Conservation (phyloP, 768 basidiomycete genomes). For the Podaxis sp. region DNA sequence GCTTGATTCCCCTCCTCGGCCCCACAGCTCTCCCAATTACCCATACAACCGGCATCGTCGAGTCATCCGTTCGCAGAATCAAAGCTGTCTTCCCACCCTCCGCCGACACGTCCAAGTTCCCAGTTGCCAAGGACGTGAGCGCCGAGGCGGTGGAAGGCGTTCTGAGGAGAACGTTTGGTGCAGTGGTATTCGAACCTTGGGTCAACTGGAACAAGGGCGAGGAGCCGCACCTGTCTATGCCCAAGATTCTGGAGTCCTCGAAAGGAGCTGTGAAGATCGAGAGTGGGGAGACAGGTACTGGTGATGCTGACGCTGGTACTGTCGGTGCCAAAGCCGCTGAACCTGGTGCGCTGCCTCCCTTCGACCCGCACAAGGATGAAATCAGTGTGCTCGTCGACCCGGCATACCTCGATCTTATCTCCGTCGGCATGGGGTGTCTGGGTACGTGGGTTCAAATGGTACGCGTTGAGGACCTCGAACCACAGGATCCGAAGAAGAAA, state of each 20-base stretch:
- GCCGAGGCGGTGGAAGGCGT: conserved; percentile 35
- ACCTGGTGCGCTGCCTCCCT: conserved; percentile 27
- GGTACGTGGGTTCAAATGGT: conserved; percentile 71
- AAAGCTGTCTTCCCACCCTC: conserved; percentile 29
- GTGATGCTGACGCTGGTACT: conserved; percentile 18
- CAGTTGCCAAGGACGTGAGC: conserved; percentile 18
- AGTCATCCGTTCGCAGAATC: conserved; percentile 61
- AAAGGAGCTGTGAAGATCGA: conserved; percentile 25
- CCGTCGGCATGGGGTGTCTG: conserved; percentile 56
- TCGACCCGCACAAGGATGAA: conserved; percentile 53
- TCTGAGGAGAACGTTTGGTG: conserved; percentile 33
- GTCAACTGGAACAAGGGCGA: conserved; percentile 40
- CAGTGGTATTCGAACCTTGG: conserved; percentile 41
- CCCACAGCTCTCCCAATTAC: conserved; percentile 57
- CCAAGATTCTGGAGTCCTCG: conserved; percentile 36
- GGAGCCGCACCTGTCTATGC: conserved; percentile 29
- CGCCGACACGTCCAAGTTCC: conserved; percentile 16
- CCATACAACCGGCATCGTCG: conserved; percentile 64
- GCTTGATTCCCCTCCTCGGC: conserved; percentile 39
- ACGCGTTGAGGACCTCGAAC: conserved; percentile 26
- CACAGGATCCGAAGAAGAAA: conserved; percentile 30
- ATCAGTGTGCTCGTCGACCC: conserved; percentile 60
- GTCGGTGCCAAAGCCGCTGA: conserved; percentile 31
- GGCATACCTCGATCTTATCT: conserved; percentile 37
- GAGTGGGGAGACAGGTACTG: neutral